phyloP scores from a whole-genome alignment of 352 stramenopile genomes.

The Globisporangium heterothallicum region DNA sequence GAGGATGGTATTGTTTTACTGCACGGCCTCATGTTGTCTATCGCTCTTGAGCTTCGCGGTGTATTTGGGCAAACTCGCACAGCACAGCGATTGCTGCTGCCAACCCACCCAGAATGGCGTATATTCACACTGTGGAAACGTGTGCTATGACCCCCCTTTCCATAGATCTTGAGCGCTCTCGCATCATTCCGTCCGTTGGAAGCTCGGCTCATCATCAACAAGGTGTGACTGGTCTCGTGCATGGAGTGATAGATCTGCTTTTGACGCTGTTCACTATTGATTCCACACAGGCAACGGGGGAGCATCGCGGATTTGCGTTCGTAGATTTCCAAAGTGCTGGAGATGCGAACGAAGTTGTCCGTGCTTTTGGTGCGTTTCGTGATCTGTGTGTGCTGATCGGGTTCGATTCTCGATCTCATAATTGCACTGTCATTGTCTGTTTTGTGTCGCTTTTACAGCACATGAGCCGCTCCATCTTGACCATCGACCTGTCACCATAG shows the following conservation, averaged over 20 bases:
- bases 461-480: constrained; percentile 50
- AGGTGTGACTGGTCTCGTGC: constrained; percentile 32
- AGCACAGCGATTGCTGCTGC: constrained; percentile 12
- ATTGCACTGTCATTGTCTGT: too few relatives aligned
- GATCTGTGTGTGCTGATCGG: too few relatives aligned
- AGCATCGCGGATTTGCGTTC: constrained; percentile 75
- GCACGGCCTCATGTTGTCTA: neutral
- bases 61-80: constrained; percentile 10
- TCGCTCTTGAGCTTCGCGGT: neutral
- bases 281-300: constrained; percentile 43
- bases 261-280: neutral
- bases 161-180: constrained; percentile 58
- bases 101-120: neutral
- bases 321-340: constrained; percentile 64
- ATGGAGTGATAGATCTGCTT: too few relatives aligned
- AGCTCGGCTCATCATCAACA: constrained; percentile 57
- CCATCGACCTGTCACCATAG: constrained; percentile 33
- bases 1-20: constrained; percentile 50
- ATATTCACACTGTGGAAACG: constrained; percentile 16
- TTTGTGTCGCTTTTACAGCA: constrained; percentile 20
- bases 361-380: constrained; percentile 49
- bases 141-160: constrained; percentile 1
- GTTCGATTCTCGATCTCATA: too few relatives aligned
- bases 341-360: constrained; percentile 42
- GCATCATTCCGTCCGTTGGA: constrained; percentile 40